Evolutionary conservation across 129 eudicot genomes (phyloP).

Genomic region (Artemisia tridentata): DNA sequence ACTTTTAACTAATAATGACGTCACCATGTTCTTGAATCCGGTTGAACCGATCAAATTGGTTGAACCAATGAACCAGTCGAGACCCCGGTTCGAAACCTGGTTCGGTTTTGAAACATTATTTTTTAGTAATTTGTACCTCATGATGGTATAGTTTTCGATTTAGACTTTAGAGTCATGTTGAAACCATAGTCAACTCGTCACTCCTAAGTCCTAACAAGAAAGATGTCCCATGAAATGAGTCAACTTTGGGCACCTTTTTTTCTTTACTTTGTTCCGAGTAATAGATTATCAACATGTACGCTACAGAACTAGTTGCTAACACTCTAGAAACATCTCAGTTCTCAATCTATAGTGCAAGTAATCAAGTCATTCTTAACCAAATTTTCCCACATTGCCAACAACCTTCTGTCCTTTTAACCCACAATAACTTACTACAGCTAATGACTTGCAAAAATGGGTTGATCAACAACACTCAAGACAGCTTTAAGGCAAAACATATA

Average conservation of each 20-base stretch:
- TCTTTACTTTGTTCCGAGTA: neutral
- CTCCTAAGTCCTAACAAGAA: slow-evolving; percentile 4
- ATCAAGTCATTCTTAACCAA: slow-evolving; percentile 11
- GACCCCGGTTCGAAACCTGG: too few relatives aligned
- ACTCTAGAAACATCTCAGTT: slow-evolving; percentile 29
- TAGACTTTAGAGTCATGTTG: neutral
- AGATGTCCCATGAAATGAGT: slow-evolving; percentile 1
- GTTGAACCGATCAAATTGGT: too few relatives aligned
- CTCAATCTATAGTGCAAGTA: slow-evolving; percentile 11
- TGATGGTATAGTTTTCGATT: neutral
- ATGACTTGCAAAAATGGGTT: too few relatives aligned
- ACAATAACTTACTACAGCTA: neutral
- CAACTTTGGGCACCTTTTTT: neutral
- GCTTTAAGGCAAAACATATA: too few relatives aligned
- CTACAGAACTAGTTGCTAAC: slow-evolving; percentile 2
- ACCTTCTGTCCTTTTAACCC: slow-evolving; percentile 8
- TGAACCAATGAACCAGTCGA: too few relatives aligned
- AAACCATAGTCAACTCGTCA: slow-evolving; percentile 2
- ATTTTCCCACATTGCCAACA: slow-evolving; percentile 22
- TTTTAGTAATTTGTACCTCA: too few relatives aligned
- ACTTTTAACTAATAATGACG: too few relatives aligned
- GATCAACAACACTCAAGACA: too few relatives aligned
- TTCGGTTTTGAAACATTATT: too few relatives aligned
- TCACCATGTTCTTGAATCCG: too few relatives aligned
- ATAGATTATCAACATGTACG: slow-evolving; percentile 7